These are phyloP conservation scores for Helianthus tuberosus DNA, from an alignment of 129 eudicot species.

Conservation along the genomic window DNA sequence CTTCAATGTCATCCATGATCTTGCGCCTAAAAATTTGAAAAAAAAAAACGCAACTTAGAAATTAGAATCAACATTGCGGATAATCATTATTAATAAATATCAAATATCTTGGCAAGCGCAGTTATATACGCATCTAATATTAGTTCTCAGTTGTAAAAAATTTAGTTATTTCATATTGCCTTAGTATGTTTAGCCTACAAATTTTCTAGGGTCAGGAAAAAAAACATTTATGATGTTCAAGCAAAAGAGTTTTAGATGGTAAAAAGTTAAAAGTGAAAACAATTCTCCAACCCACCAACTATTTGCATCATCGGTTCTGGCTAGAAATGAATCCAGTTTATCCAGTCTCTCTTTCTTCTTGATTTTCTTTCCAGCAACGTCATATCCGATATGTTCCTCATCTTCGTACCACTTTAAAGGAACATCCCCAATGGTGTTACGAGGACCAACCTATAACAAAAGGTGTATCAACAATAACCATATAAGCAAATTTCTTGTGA, in stretches of 20 bases:
- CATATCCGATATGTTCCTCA: constrained; percentile 96
- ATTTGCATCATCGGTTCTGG: constrained; percentile 75
- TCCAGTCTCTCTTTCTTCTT: constrained; percentile 91
- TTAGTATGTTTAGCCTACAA: background rate
- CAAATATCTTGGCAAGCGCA: constrained; percentile 1
- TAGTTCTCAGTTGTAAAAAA: background rate
- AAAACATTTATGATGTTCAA: background rate
- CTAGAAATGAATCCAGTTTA: constrained; percentile 68
- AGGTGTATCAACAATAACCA: constrained; percentile 1
- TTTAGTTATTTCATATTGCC: constrained; percentile 14
- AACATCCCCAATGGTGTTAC: constrained; percentile 93
- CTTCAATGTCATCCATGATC: constrained; percentile 76
- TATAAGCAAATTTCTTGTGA: background rate
- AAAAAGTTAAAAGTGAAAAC: background rate
- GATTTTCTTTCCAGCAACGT: constrained; percentile 82
- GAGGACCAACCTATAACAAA: constrained; percentile 71
- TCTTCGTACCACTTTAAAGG: constrained; percentile 93
- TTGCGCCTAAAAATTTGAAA: constrained; percentile 61
- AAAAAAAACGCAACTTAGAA: constrained; percentile 8
- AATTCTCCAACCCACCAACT: constrained; percentile 60
- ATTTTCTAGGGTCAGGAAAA: background rate
- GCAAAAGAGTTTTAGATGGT: constrained; percentile 10
- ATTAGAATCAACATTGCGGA: background rate
- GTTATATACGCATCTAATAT: constrained; percentile 3
- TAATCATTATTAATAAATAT: background rate